These are phyloP conservation scores for Aegilops sharonensis DNA, from an alignment of 176 grass and related monocot species.

Conservation along the genomic window DNA sequence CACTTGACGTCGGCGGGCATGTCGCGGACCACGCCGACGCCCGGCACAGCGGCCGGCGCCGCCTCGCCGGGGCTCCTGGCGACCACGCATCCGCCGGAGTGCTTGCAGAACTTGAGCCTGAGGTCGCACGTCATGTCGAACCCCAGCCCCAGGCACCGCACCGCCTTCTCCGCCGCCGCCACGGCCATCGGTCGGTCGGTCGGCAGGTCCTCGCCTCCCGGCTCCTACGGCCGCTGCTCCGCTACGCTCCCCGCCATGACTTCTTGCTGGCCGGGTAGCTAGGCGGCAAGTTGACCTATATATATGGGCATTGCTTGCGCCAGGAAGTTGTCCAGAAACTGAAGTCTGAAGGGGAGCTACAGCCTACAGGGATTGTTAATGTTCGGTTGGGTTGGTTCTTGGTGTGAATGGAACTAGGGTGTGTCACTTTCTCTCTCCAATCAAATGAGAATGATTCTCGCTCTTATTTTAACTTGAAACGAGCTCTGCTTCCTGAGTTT, in stretches of 20 bases:
- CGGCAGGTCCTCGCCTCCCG: neutral
- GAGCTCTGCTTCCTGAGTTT: slow-evolving; percentile 13
- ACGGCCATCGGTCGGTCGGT: slow-evolving; percentile 14
- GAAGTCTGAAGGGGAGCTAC: neutral
- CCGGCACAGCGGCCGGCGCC: slow-evolving; percentile 60
- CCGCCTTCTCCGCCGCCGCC: slow-evolving; percentile 56
- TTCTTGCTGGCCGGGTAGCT: neutral
- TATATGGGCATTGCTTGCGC: slow-evolving; percentile 18
- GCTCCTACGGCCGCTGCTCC: neutral
- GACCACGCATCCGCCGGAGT: slow-evolving; percentile 48
- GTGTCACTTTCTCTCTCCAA: slow-evolving; percentile 17
- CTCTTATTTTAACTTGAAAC: slow-evolving; percentile 3
- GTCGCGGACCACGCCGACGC: slow-evolving; percentile 51
- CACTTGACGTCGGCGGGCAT: slow-evolving; percentile 74
- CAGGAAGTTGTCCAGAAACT: slow-evolving; percentile 19
- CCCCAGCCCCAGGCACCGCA: slow-evolving; percentile 72
- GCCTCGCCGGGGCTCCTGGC: slow-evolving; percentile 42
- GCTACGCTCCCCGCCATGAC: slow-evolving; percentile 23
- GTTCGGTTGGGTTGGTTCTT: neutral
- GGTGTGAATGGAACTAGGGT: slow-evolving; percentile 29
- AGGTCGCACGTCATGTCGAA: slow-evolving; percentile 87
- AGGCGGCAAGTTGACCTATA: slow-evolving; percentile 18
- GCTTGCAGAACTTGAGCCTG: slow-evolving; percentile 76
- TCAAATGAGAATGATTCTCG: slow-evolving; percentile 9
- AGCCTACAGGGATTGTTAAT: slow-evolving; percentile 4